Conservation (phyloP, 2,329 filamentous ascomycete species). For the Macrophomina pseudophaseolina region DNA sequence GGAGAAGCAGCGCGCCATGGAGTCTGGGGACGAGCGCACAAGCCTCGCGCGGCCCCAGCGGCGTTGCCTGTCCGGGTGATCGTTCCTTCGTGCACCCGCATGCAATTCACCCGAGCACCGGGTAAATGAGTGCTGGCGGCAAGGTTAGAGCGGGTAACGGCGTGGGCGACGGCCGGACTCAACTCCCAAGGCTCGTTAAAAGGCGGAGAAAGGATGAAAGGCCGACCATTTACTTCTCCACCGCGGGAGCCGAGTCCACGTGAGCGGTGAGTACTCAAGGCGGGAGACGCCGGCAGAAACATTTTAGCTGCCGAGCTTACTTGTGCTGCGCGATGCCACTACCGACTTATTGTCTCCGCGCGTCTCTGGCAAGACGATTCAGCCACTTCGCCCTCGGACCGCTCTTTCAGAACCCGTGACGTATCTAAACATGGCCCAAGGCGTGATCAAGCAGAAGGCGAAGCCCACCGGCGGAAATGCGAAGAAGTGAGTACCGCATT, state of each 20-base stretch:
- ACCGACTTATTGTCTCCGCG: background rate
- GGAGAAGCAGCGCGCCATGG: background rate
- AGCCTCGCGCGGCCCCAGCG: background rate
- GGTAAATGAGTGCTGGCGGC: conserved; percentile 2
- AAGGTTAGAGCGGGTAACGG: background rate
- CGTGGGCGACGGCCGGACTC: background rate
- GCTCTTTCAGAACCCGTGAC: background rate
- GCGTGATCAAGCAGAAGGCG: conserved; percentile 54
- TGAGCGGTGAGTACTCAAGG: background rate
- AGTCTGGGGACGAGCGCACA: background rate
- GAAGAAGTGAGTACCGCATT: conserved; percentile 15
- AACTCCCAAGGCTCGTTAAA: conserved; percentile 1
- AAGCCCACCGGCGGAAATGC: conserved; percentile 15
- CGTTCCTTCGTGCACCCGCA: background rate
- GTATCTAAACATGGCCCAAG: conserved; percentile 52
- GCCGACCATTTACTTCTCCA: background rate
- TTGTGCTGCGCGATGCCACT: background rate
- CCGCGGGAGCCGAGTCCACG: background rate
- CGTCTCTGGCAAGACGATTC: background rate
- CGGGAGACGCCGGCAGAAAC: background rate
- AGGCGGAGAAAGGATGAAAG: conserved; percentile 5
- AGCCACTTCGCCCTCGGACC: background rate
- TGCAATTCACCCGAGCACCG: conserved; percentile 12
- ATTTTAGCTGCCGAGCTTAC: background rate
- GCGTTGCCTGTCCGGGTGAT: background rate